Conservation (phyloP, 2,329 filamentous ascomycete species). For the Cryphonectria nitschkei region DNA sequence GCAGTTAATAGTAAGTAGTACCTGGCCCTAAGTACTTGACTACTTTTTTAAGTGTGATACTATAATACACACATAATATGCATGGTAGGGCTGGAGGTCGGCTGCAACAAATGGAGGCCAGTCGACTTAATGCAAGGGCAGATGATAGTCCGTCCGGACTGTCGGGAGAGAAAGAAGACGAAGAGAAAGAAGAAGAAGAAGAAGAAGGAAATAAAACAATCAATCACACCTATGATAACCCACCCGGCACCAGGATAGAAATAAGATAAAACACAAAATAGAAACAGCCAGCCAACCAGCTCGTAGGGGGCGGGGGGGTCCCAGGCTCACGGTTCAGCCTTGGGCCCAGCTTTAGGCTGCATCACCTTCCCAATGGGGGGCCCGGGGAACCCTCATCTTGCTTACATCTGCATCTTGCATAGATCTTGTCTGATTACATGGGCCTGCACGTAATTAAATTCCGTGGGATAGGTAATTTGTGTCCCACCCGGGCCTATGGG, state of each 20-base stretch:
- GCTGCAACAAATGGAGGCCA: neutral
- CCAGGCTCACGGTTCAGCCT: conserved; percentile 2
- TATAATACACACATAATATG: neutral
- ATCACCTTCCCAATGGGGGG: conserved; percentile 12
- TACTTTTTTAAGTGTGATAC: neutral
- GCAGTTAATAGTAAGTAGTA: neutral
- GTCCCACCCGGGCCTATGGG: neutral
- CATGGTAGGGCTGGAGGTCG: neutral
- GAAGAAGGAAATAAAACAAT: neutral
- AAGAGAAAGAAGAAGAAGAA: no score
- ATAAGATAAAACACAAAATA: neutral
- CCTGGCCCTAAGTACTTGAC: neutral
- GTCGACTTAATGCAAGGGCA: conserved; percentile 18
- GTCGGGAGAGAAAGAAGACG: conserved; percentile 1
- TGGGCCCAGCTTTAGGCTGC: no score
- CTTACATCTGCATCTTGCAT: conserved; percentile 25
- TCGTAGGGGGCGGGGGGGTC: neutral
- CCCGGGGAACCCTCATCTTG: conserved; percentile 5
- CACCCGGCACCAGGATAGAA: neutral
- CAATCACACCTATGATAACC: neutral
- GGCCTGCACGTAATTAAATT: conserved; percentile 23
- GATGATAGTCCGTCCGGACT: conserved; percentile 16
- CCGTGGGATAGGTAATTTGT: conserved; percentile 8
- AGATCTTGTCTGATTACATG: conserved; percentile 26
- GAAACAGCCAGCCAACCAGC: neutral